phyloP scores from a whole-genome alignment of 1,139 yeast genomes.

The Diutina pseudorugosa region DNA sequence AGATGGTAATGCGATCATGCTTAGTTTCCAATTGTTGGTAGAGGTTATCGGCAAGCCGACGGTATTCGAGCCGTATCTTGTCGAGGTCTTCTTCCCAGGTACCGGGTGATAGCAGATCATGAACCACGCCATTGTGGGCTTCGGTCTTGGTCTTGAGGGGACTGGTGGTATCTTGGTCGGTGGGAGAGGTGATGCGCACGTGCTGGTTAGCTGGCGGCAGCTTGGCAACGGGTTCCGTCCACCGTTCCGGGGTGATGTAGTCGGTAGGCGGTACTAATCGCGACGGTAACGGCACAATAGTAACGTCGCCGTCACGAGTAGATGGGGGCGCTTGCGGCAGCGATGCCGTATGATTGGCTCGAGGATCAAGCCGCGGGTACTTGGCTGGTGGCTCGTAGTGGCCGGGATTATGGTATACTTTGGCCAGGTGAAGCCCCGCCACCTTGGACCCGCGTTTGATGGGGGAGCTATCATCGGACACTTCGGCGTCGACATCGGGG shows the following conservation, averaged over 20 bases:
- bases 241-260: not conserved
- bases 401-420: not conserved
- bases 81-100: not conserved
- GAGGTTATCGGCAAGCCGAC: not conserved
- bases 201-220: not conserved
- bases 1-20: not conserved
- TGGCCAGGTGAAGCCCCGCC: not conserved
- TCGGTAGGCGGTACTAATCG: not conserved
- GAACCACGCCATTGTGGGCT: not conserved
- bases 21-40: not conserved
- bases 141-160: not conserved
- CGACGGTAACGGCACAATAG: not conserved
- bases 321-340: not conserved
- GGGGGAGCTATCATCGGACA: slow-evolving; percentile 1
- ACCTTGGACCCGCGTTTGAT: not conserved
- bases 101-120: not conserved
- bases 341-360: not conserved
- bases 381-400: not conserved
- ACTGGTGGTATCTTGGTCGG: not conserved
- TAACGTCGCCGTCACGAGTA: not conserved
- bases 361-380: not conserved
- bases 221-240: not conserved
- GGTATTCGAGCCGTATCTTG: not conserved
- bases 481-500: not conserved
- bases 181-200: not conserved